Evolutionary conservation across 2,329 filamentous ascomycete genomes (phyloP).

Genomic region (Chaetomium globosum): DNA sequence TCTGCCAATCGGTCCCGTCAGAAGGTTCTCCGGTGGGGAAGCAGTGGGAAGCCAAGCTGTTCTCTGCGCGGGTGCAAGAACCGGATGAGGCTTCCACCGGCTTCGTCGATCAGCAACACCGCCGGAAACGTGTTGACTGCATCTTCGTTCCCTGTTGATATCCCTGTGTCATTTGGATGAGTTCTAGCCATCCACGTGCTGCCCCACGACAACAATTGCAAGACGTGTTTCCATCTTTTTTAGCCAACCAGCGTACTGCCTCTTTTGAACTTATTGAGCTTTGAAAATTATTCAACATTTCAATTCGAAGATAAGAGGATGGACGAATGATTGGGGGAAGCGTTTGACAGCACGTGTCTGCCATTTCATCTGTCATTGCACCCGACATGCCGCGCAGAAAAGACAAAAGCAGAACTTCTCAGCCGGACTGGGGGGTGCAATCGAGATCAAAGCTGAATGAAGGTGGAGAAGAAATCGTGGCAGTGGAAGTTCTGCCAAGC

Average conservation of each 20-base stretch:
- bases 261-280: no score
- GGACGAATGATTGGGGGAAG: not conserved
- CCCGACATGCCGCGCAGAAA: not conserved
- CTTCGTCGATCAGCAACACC: slow-evolving; percentile 15
- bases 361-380: not conserved
- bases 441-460: not conserved
- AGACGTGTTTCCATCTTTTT: not conserved
- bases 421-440: not conserved
- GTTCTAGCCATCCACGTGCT: not conserved
- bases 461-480: not conserved
- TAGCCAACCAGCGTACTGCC: not conserved
- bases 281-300: not conserved
- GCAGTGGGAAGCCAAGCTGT: not conserved
- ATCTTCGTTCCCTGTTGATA: not conserved
- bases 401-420: not conserved
- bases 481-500: not conserved
- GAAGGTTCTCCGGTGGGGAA: slow-evolving; percentile 21
- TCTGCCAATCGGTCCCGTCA: slow-evolving; percentile 28
- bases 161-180: not conserved
- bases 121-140: slow-evolving; percentile 14
- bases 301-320: not conserved
- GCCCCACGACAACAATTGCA: not conserved
- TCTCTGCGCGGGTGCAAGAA: slow-evolving; percentile 16
- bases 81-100: slow-evolving; percentile 9
- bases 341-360: not conserved